Conservation (phyloP, 208 protist species). For the Lotmaria passim region DNA sequence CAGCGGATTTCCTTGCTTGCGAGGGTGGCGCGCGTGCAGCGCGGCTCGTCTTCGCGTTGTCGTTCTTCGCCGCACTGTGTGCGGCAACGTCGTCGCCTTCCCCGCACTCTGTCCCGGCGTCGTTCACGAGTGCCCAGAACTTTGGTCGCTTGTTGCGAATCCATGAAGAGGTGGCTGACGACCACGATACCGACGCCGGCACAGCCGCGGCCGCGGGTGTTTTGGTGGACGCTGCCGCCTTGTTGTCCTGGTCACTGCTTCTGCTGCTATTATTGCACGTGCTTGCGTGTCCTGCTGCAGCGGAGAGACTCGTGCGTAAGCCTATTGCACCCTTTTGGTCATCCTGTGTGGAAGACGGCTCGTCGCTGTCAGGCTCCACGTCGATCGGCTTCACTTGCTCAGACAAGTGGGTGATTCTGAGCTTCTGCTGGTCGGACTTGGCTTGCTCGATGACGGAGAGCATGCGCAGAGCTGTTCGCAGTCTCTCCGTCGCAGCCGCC, state of each 20-base stretch:
- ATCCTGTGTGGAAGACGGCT: background rate
- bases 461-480: conserved; percentile 34
- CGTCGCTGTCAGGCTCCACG: conserved; percentile 5
- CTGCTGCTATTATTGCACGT: background rate
- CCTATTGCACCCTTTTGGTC: background rate
- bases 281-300: background rate
- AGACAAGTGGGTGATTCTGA: background rate
- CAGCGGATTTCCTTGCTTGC: too few species aligned
- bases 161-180: conserved; percentile 34
- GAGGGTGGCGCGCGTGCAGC: too few species aligned
- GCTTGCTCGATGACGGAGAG: conserved; percentile 37
- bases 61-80: too few species aligned
- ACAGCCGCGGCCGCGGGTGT: background rate
- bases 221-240: background rate
- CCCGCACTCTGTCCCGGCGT: background rate
- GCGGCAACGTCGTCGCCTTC: background rate
- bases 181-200: conserved; percentile 11
- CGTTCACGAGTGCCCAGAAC: conserved; percentile 48
- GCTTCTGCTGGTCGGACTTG: conserved; percentile 23
- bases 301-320: background rate
- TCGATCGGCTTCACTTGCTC: conserved; percentile 3
- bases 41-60: background rate
- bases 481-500: conserved; percentile 18
- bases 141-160: conserved; percentile 46
- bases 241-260: too few species aligned